Conservation (phyloP, 192 early-diverging fungal species). For the Entomortierella lignicola region DNA sequence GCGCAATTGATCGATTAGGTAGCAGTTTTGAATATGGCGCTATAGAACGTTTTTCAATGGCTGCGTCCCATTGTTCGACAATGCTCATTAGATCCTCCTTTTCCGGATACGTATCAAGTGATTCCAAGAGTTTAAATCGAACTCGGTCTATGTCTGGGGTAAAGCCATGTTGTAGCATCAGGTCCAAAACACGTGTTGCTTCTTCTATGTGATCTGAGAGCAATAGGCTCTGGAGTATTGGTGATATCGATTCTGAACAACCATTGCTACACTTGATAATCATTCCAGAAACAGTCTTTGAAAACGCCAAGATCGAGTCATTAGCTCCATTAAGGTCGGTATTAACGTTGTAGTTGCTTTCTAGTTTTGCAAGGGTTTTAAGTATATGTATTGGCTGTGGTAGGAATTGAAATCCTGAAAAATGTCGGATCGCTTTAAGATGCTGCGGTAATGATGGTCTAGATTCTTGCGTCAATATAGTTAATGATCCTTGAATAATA, state of each 20-base stretch:
- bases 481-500: not conserved
- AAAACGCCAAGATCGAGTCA: slow-evolving; percentile 3
- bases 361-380: not conserved
- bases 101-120: not conserved
- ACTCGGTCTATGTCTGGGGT: slow-evolving; percentile 5
- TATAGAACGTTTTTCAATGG: not conserved
- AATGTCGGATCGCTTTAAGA: not conserved
- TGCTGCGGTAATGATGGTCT: not conserved
- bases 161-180: slow-evolving; percentile 20
- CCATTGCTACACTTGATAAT: slow-evolving; percentile 12
- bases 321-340: not conserved
- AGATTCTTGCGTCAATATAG: not conserved
- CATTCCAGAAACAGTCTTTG: slow-evolving; percentile 12
- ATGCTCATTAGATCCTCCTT: not conserved
- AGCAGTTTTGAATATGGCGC: too few species aligned
- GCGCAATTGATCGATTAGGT: too few species aligned
- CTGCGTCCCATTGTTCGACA: slow-evolving; percentile 28
- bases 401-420: not conserved
- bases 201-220: slow-evolving; percentile 8
- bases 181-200: slow-evolving; percentile 19
- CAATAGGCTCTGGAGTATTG: slow-evolving; percentile 20
- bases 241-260: not conserved
- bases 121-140: slow-evolving; percentile 10
- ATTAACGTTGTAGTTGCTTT: not conserved
- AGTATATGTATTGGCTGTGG: not conserved